These are phyloP conservation scores for Ciborinia camelliae DNA, from an alignment of 2,329 filamentous ascomycete species.

Conservation along the genomic window DNA sequence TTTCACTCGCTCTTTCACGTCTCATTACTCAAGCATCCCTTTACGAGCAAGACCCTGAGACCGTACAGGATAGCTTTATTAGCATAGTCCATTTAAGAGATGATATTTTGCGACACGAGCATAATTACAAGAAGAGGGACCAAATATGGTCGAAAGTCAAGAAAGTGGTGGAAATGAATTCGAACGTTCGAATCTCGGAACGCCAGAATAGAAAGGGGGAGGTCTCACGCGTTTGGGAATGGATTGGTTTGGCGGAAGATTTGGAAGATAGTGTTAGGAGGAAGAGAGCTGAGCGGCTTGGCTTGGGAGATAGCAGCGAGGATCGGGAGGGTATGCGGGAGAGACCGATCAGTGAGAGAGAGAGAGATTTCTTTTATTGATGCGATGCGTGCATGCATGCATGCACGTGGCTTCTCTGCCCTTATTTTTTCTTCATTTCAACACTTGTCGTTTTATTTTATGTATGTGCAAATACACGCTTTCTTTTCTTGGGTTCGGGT, in stretches of 20 bases:
- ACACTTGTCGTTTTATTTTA: too few relatives aligned
- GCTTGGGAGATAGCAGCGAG: constrained; percentile 32
- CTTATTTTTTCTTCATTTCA: too few relatives aligned
- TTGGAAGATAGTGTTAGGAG: constrained; percentile 41
- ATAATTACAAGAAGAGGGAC: constrained; percentile 72
- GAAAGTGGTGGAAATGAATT: constrained; percentile 85
- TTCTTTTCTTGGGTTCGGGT: too few relatives aligned
- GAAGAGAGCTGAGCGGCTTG: constrained; percentile 48
- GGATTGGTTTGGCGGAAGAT: constrained; percentile 57
- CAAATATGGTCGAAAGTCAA: constrained; percentile 81
- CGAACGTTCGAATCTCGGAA: constrained; percentile 82
- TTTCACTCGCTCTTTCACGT: constrained; percentile 78
- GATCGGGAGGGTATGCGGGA: not conserved
- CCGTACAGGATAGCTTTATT: constrained; percentile 71
- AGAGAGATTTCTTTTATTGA: too few relatives aligned
- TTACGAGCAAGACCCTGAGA: constrained; percentile 61
- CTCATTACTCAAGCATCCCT: constrained; percentile 80
- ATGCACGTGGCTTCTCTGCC: too few relatives aligned
- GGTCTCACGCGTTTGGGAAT: constrained; percentile 65
- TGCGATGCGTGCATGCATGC: too few relatives aligned
- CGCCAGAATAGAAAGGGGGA: constrained; percentile 64
- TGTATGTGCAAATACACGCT: too few relatives aligned
- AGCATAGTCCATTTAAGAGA: constrained; percentile 87
- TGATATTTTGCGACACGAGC: constrained; percentile 80
- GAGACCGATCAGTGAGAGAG: too few relatives aligned